Conservation (phyloP, 345 rosid genomes). For the Eucalyptus tenuipes region DNA sequence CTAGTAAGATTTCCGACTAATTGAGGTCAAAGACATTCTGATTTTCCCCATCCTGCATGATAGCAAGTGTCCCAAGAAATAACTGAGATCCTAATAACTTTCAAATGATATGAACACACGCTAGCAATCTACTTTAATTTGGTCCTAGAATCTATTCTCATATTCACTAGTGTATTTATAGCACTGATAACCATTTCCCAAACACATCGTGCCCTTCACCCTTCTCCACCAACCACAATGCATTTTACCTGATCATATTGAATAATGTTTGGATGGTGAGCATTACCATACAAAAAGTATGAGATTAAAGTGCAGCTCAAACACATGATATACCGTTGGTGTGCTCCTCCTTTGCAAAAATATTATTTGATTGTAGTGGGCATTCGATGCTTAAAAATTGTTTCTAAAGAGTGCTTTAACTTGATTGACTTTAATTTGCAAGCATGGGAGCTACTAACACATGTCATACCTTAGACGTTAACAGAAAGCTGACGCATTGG, state of each 20-base stretch:
- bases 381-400: background rate
- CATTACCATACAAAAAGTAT: background rate
- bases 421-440: background rate
- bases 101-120: background rate
- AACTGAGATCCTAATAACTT: background rate
- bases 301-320: background rate
- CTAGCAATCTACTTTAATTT: background rate
- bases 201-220: background rate
- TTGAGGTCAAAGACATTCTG: background rate
- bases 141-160: no score
- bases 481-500: background rate
- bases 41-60: background rate
- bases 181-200: fast-evolving
- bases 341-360: background rate
- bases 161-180: no score
- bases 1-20: background rate
- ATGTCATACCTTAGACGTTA: background rate
- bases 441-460: background rate
- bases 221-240: background rate
- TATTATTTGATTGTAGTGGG: background rate
- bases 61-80: background rate
- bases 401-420: background rate
- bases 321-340: background rate
- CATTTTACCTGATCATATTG: background rate
- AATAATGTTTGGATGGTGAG: background rate